These are phyloP conservation scores for Cladophialophora carrionii DNA, from an alignment of 2,329 filamentous ascomycete species.

Conservation along the genomic window DNA sequence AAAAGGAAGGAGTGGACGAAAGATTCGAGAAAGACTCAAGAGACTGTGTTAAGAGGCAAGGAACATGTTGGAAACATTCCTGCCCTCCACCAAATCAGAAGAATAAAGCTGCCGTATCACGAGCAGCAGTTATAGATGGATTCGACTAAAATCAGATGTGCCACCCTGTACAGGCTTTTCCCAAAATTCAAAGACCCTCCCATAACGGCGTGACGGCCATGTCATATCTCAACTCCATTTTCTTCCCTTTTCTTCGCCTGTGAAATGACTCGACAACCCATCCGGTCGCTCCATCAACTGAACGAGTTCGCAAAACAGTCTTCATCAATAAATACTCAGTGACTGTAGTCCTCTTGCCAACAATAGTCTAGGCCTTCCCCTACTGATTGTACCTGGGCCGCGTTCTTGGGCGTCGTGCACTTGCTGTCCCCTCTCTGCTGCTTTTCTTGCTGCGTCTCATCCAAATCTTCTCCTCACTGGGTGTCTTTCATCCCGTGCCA, in stretches of 20 bases:
- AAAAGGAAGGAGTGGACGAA: background rate
- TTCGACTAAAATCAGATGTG: background rate
- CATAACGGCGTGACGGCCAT: background rate
- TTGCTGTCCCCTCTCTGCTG: background rate
- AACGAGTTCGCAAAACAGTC: background rate
- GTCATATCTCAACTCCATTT: background rate
- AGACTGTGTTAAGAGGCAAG: background rate
- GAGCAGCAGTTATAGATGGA: background rate
- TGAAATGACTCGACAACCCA: background rate
- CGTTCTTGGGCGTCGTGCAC: background rate
- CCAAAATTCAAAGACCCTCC: conserved; percentile 1
- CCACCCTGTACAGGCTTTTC: conserved; percentile 3
- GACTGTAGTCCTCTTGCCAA: background rate
- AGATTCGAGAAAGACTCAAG: background rate
- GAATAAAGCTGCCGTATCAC: background rate
- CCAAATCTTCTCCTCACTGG: background rate
- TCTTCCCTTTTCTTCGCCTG: background rate
- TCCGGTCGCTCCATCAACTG: background rate
- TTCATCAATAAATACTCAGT: background rate
- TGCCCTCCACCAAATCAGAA: background rate
- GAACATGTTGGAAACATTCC: background rate
- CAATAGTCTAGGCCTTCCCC: background rate
- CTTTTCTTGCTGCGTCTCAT: background rate
- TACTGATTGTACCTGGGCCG: background rate
- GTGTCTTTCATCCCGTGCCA: background rate